phyloP scores from a whole-genome alignment of 1,139 yeast genomes.

The Arxiozyma slooffiae region DNA sequence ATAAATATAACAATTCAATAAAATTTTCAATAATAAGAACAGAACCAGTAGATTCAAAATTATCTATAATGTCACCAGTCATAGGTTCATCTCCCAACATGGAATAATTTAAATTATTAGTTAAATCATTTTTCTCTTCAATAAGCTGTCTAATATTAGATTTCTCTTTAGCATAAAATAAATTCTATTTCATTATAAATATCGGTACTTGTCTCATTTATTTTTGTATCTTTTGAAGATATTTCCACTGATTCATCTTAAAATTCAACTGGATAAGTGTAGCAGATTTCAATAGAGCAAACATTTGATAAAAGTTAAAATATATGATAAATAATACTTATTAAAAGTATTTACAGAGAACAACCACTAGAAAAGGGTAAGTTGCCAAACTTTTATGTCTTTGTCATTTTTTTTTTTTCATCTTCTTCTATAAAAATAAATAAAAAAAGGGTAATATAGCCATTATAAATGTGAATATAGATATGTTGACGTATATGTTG shows the following conservation, averaged over 20 bases:
- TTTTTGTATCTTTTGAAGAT: not conserved
- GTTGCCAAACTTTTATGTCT: no score
- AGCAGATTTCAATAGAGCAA: slow-evolving; percentile 25
- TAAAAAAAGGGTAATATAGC: no score
- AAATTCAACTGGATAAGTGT: slow-evolving; percentile 19
- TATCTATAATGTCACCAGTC: slow-evolving; percentile 29
- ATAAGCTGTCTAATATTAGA: slow-evolving; percentile 15
- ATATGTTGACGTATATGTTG: no score
- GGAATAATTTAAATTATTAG: slow-evolving; percentile 11
- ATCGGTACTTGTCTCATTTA: slow-evolving; percentile 19
- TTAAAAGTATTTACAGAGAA: not conserved
- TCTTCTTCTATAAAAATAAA: no score
- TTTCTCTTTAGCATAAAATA: slow-evolving; percentile 17
- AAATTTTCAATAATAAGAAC: slow-evolving; percentile 25
- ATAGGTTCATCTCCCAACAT: slow-evolving; percentile 25
- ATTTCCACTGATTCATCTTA: slow-evolving; percentile 24
- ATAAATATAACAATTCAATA: slow-evolving; percentile 20
- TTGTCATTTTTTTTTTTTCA: no score
- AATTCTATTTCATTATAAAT: slow-evolving; percentile 21
- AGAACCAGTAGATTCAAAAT: slow-evolving; percentile 20
- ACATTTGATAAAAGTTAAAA: slow-evolving; percentile 25
- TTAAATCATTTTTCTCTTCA: slow-evolving; percentile 7
- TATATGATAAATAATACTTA: slow-evolving; percentile 18
- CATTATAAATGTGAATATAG: no score
- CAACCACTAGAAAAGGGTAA: no score